Conservation (phyloP, 2,329 filamentous ascomycete genomes). For the Sporothrix pseudoabietina region DNA sequence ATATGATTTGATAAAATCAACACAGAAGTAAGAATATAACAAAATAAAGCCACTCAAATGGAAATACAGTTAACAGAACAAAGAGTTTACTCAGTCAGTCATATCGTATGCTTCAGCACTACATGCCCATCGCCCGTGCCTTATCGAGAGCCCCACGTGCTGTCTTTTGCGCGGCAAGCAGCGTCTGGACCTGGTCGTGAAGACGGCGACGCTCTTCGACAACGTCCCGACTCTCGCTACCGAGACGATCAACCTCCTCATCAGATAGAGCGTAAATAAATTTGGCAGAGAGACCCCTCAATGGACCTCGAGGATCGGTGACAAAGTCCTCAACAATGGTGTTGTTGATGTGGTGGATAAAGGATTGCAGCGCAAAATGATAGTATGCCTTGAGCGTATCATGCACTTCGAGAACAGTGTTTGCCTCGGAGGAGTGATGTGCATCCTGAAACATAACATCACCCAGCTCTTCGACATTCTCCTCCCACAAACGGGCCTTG, state of each 20-base stretch:
- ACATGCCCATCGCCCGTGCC: neutral
- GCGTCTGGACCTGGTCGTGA: neutral
- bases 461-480: neutral
- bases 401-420: neutral
- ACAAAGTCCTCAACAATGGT: slow-evolving; percentile 4
- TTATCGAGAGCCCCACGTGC: neutral
- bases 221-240: neutral
- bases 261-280: neutral
- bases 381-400: neutral
- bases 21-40: neutral
- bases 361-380: neutral
- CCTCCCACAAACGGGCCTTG: neutral
- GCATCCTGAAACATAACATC: neutral
- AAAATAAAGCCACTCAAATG: neutral
- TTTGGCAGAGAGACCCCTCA: neutral
- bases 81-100: neutral
- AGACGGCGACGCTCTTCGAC: neutral
- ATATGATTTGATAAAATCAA: neutral
- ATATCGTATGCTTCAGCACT: neutral
- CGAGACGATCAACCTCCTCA: neutral
- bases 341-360: neutral
- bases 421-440: neutral
- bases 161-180: neutral
- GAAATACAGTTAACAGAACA: neutral
- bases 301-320: neutral